Percentiles rank a stretch among this genome's conserved stretches.
These are phyloP conservation scores for Clitoria ternatea DNA, from an alignment of 306 rosid species.

Conservation along the genomic window DNA sequence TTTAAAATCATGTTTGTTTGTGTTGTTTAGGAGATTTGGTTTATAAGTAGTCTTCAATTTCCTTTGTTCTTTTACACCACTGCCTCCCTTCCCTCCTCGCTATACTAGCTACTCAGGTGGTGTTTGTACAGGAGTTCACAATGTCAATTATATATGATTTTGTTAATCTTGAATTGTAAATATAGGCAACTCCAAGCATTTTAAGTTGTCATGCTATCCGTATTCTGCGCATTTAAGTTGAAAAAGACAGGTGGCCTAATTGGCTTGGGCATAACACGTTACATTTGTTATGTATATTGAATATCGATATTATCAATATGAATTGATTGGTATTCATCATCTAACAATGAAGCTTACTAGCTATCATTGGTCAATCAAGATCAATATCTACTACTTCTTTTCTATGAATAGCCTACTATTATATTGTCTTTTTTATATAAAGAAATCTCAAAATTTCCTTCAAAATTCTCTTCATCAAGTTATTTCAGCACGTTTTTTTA, in stretches of 20 bases:
- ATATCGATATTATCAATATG: too few species aligned
- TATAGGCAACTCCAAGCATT: not conserved
- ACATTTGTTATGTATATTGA: not conserved
- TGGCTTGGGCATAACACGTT: not conserved
- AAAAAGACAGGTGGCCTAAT: not conserved
- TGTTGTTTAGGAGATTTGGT: too few species aligned
- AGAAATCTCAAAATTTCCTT: not conserved
- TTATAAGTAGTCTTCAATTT: conserved; percentile 5
- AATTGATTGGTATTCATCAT: not conserved
- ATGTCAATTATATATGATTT: not conserved
- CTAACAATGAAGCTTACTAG: not conserved
- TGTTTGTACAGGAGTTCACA: not conserved
- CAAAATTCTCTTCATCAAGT: conserved; percentile 17
- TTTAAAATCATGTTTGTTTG: not conserved
- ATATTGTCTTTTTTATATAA: not conserved
- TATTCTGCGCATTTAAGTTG: not conserved
- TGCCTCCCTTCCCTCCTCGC: too few species aligned
- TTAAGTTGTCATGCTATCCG: not conserved
- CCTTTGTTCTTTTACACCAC: not conserved
- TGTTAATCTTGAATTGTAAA: not conserved
- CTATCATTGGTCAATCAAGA: not conserved
- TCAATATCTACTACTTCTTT: not conserved
- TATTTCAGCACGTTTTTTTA: conserved; percentile 24
- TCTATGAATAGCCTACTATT: not conserved
- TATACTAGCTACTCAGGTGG: not conserved